Conservation (phyloP, 163 green algal species). For the Chloromonas sp. region DNA sequence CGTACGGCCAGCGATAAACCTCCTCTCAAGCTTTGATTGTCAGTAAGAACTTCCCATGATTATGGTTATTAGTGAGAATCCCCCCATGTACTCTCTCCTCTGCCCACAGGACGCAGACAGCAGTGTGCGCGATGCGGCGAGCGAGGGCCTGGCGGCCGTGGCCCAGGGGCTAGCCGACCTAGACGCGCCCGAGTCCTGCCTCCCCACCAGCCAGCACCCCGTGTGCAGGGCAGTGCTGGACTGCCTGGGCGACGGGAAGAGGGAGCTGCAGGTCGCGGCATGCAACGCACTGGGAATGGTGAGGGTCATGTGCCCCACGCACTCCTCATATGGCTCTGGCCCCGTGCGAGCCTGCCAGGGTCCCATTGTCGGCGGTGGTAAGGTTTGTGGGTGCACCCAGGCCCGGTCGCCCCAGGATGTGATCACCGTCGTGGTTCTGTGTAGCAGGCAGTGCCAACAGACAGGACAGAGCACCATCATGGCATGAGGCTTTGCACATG, state of each 20-base stretch:
- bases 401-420: background rate
- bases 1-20: background rate
- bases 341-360: background rate
- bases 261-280: slow-evolving; percentile 32
- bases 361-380: background rate
- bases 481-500: too few species aligned
- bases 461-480: too few species aligned
- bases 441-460: too few species aligned
- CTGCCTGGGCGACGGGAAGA: slow-evolving; percentile 36
- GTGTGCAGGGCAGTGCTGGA: slow-evolving; percentile 33
- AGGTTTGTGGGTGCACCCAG: background rate
- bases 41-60: too few species aligned
- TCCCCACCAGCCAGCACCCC: background rate
- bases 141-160: slow-evolving; percentile 29
- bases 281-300: slow-evolving; percentile 37
- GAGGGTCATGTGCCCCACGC: background rate
- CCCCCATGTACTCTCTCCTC: background rate
- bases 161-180: slow-evolving; percentile 15
- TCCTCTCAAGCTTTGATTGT: background rate
- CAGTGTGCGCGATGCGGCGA: slow-evolving; percentile 28
- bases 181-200: background rate
- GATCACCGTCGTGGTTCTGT: too few species aligned
- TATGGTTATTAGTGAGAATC: too few species aligned
- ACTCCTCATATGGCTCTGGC: background rate
- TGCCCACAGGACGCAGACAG: slow-evolving; percentile 35